Conservation (phyloP, 208 protist species). For the Acanthamoeba sp. region DNA sequence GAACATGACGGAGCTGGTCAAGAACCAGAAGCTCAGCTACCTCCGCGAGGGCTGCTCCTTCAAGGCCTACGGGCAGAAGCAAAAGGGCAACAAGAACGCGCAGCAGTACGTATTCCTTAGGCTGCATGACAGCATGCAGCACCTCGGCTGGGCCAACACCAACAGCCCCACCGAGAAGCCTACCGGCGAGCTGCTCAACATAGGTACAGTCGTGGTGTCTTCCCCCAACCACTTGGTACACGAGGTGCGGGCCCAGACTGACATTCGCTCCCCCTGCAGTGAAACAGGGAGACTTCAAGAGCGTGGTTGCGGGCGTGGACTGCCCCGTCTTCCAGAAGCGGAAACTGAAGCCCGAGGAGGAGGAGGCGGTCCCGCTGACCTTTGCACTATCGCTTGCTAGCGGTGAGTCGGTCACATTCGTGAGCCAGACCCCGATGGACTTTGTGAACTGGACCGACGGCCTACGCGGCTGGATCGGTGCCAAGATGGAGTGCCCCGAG, state of each 20-base stretch:
- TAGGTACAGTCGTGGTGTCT: background rate
- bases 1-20: slow-evolving; percentile 73
- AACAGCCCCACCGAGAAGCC: background rate
- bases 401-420: slow-evolving; percentile 27
- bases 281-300: slow-evolving; percentile 66
- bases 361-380: slow-evolving; percentile 28
- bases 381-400: slow-evolving; percentile 42
- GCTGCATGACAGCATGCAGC: slow-evolving; percentile 61
- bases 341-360: slow-evolving; percentile 71
- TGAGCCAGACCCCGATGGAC: slow-evolving; percentile 33
- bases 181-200: slow-evolving; percentile 23
- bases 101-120: slow-evolving; percentile 48
- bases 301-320: slow-evolving; percentile 61
- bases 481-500: slow-evolving; percentile 55
- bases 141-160: slow-evolving; percentile 42
- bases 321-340: slow-evolving; percentile 77
- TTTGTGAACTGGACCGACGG: slow-evolving; percentile 76
- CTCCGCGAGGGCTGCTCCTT: slow-evolving; percentile 69
- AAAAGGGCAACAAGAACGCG: slow-evolving; percentile 53
- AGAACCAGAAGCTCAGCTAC: slow-evolving; percentile 77
- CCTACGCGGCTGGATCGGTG: slow-evolving; percentile 45
- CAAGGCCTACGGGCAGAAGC: slow-evolving; percentile 67
- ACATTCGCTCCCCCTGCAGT: too few species aligned
- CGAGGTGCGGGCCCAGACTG: too few species aligned
- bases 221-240: too few species aligned